Conservation (phyloP, 169 alveolate genomes). For the Cryptosporidium bovis region DNA sequence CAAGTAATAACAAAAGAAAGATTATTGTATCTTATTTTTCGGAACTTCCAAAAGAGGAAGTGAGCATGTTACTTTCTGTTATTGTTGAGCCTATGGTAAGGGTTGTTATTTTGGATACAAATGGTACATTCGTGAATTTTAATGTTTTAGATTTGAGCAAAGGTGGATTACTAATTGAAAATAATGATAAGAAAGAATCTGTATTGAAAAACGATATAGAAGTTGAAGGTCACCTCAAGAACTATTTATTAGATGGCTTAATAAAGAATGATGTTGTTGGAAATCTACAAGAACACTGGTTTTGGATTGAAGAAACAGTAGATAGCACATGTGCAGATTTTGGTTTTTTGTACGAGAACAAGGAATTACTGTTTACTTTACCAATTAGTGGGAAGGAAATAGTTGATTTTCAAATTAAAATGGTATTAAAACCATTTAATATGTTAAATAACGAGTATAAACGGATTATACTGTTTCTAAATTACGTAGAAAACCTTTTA, state of each 20-base stretch:
- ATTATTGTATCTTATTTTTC: constrained; percentile 46
- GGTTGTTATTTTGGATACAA: neutral
- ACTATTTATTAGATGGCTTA: neutral
- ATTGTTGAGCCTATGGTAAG: constrained; percentile 45
- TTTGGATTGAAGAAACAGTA: neutral
- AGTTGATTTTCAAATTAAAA: neutral
- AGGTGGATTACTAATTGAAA: too few relatives aligned
- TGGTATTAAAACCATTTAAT: neutral
- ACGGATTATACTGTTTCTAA: constrained; percentile 3
- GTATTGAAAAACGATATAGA: too few relatives aligned
- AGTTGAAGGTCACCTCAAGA: constrained; percentile 6
- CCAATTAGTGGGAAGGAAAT: neutral
- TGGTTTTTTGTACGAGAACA: constrained; percentile 3
- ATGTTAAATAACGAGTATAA: constrained; percentile 2
- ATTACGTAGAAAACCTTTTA: constrained; percentile 31
- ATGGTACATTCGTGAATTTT: too few relatives aligned
- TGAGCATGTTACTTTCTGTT: constrained; percentile 26
- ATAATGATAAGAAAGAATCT: too few relatives aligned
- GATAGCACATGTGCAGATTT: neutral
- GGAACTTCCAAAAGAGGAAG: constrained; percentile 47
- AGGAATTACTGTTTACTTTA: neutral
- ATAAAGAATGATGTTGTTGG: neutral
- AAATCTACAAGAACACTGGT: neutral
- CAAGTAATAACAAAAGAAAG: constrained; percentile 9
- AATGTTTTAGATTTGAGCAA: too few relatives aligned